Evolutionary conservation across 73 alveolate genomes (phyloP), one percentile per base, ranked within the genome.

Genomic region (Paramecium sonneborni): DNA sequence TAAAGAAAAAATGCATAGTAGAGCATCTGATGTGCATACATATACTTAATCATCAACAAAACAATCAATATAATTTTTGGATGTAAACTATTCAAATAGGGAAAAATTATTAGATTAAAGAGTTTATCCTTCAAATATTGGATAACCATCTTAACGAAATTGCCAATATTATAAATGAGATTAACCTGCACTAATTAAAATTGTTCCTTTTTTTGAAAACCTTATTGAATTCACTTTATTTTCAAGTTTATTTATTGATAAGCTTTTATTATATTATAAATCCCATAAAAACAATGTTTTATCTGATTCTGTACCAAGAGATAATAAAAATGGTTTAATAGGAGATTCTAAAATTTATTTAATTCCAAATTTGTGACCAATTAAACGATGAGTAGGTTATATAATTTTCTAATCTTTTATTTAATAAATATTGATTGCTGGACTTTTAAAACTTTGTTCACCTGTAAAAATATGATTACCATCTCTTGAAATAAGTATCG

Each of bases 281-380:
- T 95, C 96, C 98, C 98, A 96, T 6, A 96, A 96, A 89, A 96
- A 95, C 56, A 98, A 89, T 14, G 96, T 95, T 96, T 96, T 94
- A 95, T 98, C 99, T 70, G 96, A 93, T 32, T 93, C 97, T 92
- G 95, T 95, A 56, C 99, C 99, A 62, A 98, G 88, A 12, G 99
- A 96, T 57, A 98, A 92, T 88, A 98, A 91, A 91, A 93, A 96
- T 12, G 91, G 70, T 90, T 86, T 76, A 84, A 94, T 94, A 26
- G 98, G 98, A 8, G 98, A 95, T 92, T 97, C 97, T 57, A 94
- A 67, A 0, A 98, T 68, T 76, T 95, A 85, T 76, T 96, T 97
- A 8, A 98, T 96, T 43, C 99, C 99, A 76, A 93, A 94, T 85
- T 98, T 98, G 90, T 98, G 99, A 6, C 96, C 96, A 74, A 93